phyloP scores from a whole-genome alignment of 352 stramenopile species.

The Halophytophthora polymorphica region DNA sequence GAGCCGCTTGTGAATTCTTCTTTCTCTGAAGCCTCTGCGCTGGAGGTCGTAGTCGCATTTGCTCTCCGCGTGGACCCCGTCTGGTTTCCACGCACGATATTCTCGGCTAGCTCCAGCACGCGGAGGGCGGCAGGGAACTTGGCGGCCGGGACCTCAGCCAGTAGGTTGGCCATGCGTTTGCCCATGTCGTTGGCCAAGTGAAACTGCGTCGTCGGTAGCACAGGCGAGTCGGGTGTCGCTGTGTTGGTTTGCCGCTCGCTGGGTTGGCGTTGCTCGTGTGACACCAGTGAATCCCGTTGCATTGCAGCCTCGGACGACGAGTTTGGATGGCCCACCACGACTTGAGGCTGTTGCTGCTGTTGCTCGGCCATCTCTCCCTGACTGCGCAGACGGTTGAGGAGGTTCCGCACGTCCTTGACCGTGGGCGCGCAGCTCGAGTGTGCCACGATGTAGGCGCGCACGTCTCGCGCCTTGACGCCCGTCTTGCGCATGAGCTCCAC shows the following conservation, averaged over 20 bases:
- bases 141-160: constrained; percentile 18
- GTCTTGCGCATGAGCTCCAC: constrained; percentile 37
- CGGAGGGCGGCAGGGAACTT: constrained; percentile 25
- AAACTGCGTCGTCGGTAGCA: constrained; percentile 28
- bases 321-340: background rate
- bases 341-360: background rate
- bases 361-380: constrained; percentile 11
- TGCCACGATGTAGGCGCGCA: constrained; percentile 29
- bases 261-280: too few species aligned
- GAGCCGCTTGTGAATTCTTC: too few species aligned
- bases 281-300: too few species aligned
- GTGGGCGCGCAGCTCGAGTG: constrained; percentile 30
- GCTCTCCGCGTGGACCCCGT: too few species aligned
- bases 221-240: background rate
- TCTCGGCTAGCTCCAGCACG: constrained; percentile 29
- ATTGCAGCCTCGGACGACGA: background rate
- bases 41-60: too few species aligned
- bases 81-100: constrained; percentile 11
- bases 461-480: constrained; percentile 27
- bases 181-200: constrained; percentile 22
- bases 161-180: constrained; percentile 18
- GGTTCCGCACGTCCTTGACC: constrained; percentile 38
- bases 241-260: too few species aligned
- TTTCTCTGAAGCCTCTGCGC: too few species aligned
- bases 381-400: constrained; percentile 21